Evolutionary conservation across 768 basidiomycete species (phyloP), one percentile per base, ranked within the genome.

Genomic region (Trametes coccinea): DNA sequence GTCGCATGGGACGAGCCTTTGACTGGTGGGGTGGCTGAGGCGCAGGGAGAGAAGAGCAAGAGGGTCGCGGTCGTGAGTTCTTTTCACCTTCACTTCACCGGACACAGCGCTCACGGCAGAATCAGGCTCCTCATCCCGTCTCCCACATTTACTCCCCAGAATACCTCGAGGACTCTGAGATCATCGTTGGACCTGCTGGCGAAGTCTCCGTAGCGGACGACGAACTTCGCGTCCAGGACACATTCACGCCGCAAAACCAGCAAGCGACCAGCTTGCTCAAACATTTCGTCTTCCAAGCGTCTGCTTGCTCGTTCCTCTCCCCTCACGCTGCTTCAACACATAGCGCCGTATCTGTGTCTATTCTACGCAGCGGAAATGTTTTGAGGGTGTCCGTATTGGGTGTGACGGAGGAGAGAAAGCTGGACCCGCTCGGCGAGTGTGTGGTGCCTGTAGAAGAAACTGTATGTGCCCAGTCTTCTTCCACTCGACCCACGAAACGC

Each of bases 1-100:
- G 88, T 85, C 82, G 75, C 77, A 57, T 89, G 89, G 86, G 80
- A 76, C 65, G 83, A 88, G 66, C 76, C 76, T 59, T 59, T 82
- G 3, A 53, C 65, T 1, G 72, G 70, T 8, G 68, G 61, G 0
- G 58, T 61, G 45, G 59, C 70, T 65, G 70, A 63, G 66, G 56
- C 67, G 63, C 57, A 74, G 68, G 37, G 47, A 2, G 53, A 63
- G 27, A 44, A 74, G 72, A 73, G 79, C 75, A 81, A 78, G 72
- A 80, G 70, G 54, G 70, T 71, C 33, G 68, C 75, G 40, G 69
- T 80, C 64, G 84, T 87, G 69, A 60, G 86, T 78, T 34, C 49
- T 48, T 51, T 48, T 27, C 2, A 6, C 5, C 46, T 33, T 55
- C 44, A 17, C 34, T 11, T 6, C 39, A 59, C 29, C 7, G 7